Evolutionary conservation across 2,329 filamentous ascomycete species (phyloP).

Genomic region (Tricladium varicosporioides): DNA sequence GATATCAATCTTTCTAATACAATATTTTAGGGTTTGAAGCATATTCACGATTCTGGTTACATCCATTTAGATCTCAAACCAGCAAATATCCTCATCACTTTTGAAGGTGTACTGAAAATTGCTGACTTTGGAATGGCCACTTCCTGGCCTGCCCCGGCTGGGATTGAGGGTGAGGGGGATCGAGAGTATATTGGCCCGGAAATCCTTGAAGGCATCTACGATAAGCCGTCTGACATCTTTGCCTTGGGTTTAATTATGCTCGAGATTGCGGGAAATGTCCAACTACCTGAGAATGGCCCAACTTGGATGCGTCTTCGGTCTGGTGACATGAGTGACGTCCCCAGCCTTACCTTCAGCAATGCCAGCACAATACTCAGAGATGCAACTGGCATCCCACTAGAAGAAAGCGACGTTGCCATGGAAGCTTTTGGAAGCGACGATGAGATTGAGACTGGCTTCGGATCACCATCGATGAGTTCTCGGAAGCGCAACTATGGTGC

Average conservation of each 20-base stretch:
- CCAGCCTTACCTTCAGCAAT: constrained; percentile 79
- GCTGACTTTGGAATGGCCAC: constrained; percentile 84
- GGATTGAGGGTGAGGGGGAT: constrained; percentile 89
- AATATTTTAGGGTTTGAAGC: constrained; percentile 69
- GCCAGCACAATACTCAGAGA: constrained; percentile 71
- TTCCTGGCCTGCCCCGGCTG: constrained; percentile 69
- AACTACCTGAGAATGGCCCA: constrained; percentile 87
- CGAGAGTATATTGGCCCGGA: constrained; percentile 95
- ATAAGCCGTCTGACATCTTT: constrained; percentile 91
- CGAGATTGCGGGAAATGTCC: constrained; percentile 91
- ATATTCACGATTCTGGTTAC: constrained; percentile 85
- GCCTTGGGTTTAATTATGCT: constrained; percentile 91
- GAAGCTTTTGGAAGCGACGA: constrained; percentile 40
- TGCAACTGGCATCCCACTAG: constrained; percentile 66
- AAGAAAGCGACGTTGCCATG: constrained; percentile 32
- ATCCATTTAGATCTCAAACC: constrained; percentile 85
- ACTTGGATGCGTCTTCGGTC: constrained; percentile 88
- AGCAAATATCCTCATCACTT: constrained; percentile 79
- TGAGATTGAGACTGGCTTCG: constrained; percentile 36
- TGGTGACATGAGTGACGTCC: constrained; percentile 85
- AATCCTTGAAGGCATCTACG: constrained; percentile 80
- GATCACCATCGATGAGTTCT: constrained; percentile 33
- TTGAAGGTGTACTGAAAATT: constrained; percentile 80
- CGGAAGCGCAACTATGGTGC: constrained; percentile 30
- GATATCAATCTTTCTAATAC: constrained; percentile 21